These are phyloP conservation scores for Geosiphon pyriformis DNA, from an alignment of 192 early-diverging fungal species.

Conservation along the genomic window DNA sequence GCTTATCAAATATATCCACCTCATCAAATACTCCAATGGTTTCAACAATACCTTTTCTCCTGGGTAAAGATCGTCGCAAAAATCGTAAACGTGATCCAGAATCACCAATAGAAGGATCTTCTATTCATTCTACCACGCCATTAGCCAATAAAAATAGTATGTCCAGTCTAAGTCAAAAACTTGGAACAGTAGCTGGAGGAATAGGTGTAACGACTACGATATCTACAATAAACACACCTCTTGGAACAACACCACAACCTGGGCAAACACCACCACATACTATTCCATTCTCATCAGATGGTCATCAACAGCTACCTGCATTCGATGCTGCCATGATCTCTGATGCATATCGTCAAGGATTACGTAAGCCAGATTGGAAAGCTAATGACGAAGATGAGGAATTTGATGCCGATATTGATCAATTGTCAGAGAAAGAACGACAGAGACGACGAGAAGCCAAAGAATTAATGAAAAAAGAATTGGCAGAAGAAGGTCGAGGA, in stretches of 20 bases:
- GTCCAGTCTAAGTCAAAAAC: no score
- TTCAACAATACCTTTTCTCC: not conserved
- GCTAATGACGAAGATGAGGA: not conserved
- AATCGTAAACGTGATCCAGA: not conserved
- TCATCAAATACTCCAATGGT: constrained; percentile 10
- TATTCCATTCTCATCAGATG: not conserved
- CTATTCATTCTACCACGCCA: constrained; percentile 1
- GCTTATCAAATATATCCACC: not conserved
- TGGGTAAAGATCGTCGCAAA: not conserved
- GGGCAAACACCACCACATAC: not conserved
- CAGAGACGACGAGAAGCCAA: constrained; percentile 8
- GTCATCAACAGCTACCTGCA: not conserved
- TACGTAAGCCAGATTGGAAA: constrained; percentile 15
- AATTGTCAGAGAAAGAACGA: constrained; percentile 5
- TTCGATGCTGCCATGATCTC: constrained; percentile 13
- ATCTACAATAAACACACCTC: no score
- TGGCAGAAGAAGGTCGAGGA: constrained; percentile 13
- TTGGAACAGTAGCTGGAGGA: no score
- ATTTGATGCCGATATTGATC: not conserved
- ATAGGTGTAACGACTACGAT: no score
- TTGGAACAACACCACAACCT: no score
- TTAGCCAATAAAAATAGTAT: constrained; percentile 9
- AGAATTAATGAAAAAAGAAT: constrained; percentile 20
- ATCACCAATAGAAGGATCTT: not conserved
- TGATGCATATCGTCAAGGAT: constrained; percentile 8